Conservation (phyloP, 306 rosid genomes). For the Mimosa pudica region DNA sequence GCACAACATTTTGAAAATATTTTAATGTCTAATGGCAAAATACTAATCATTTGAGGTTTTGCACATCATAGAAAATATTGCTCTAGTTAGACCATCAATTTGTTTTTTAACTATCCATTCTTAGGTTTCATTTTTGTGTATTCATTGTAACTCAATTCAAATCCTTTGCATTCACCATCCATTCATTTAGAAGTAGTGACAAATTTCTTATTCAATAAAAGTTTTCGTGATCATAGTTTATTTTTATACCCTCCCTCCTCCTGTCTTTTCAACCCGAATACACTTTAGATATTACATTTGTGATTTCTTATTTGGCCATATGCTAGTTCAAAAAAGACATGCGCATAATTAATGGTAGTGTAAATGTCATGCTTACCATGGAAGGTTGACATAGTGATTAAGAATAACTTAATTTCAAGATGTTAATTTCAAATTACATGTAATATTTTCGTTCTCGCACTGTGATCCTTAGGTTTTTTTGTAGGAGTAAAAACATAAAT, state of each 20-base stretch:
- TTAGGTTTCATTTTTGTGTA: not conserved
- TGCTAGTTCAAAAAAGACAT: too few species aligned
- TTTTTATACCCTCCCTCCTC: not conserved
- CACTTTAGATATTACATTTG: too few species aligned
- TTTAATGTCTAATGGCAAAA: not conserved
- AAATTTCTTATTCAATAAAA: too few species aligned
- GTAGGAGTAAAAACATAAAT: too few species aligned
- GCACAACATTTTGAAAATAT: not conserved
- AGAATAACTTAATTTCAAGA: too few species aligned
- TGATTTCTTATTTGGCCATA: not conserved
- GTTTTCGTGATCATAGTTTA: not conserved
- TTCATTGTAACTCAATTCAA: not conserved
- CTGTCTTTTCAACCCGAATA: not conserved
- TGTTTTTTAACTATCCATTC: not conserved
- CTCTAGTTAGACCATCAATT: not conserved
- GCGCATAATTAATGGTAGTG: not conserved
- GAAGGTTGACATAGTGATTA: not conserved
- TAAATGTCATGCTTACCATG: not conserved
- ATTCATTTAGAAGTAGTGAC: not conserved
- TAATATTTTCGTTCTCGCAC: not conserved
- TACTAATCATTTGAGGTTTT: not conserved
- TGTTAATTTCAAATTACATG: not conserved
- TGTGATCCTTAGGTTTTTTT: too few species aligned
- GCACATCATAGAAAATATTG: not conserved
- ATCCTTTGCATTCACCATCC: not conserved